Conservation (phyloP, 495 filamentous ascomycete species). For the Staphylotrichum longicolle region DNA sequence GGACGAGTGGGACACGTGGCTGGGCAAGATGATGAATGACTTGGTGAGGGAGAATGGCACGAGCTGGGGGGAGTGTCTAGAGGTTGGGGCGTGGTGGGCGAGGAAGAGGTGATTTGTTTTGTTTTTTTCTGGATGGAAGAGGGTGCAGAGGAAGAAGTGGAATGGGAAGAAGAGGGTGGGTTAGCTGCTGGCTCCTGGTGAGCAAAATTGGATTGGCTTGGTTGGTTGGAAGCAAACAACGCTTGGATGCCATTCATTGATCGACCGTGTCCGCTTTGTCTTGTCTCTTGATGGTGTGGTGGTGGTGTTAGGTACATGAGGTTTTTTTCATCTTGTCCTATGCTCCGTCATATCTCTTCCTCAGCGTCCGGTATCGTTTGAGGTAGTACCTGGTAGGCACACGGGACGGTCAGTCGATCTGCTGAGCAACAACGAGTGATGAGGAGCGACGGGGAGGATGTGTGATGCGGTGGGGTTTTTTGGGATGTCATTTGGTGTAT, state of each 20-base stretch:
- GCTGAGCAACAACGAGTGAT: neutral
- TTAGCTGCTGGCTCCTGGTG: neutral
- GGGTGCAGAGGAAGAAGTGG: neutral
- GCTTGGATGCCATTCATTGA: neutral
- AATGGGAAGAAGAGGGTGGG: neutral
- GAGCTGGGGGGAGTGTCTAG: conserved; percentile 82
- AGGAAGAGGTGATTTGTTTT: conserved; percentile 19
- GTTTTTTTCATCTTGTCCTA: conserved; percentile 6
- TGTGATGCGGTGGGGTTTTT: too few species aligned
- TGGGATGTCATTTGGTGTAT: too few species aligned
- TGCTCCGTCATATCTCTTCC: conserved; percentile 68
- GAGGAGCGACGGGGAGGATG: neutral
- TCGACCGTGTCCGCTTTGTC: neutral
- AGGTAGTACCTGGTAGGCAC: conserved; percentile 72
- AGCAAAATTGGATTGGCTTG: too few species aligned
- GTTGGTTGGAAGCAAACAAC: neutral
- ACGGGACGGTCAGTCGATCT: neutral
- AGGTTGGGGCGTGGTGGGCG: conserved; percentile 95
- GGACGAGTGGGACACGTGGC: conserved; percentile 92
- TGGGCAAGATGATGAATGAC: conserved; percentile 80
- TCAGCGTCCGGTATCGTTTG: conserved; percentile 86
- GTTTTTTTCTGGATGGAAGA: neutral
- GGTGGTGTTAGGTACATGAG: neutral
- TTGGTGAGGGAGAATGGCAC: conserved; percentile 75
- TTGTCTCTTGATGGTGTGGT: neutral